These are phyloP conservation scores for Trametes sanguinea DNA, from an alignment of 768 basidiomycete species.

Conservation along the genomic window DNA sequence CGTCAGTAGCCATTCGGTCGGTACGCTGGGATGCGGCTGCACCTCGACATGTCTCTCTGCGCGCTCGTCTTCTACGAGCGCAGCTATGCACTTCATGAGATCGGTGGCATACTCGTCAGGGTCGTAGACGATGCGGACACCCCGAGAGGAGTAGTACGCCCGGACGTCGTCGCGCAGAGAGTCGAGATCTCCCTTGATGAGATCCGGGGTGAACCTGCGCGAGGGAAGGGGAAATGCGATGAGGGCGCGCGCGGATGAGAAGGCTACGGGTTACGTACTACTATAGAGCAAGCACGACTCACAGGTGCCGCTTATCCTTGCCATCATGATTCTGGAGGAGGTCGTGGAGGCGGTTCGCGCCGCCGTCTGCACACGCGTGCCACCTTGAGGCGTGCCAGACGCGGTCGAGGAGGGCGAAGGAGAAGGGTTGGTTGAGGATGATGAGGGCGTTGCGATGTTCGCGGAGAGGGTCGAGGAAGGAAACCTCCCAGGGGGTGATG, in stretches of 20 bases:
- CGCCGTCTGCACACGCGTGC: conserved; percentile 58
- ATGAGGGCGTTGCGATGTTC: conserved; percentile 55
- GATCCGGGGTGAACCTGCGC: conserved; percentile 71
- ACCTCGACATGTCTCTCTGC: conserved; percentile 41
- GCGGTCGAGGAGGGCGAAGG: conserved; percentile 54
- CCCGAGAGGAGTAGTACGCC: conserved; percentile 61
- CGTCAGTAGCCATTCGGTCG: conserved; percentile 27
- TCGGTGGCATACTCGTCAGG: conserved; percentile 85
- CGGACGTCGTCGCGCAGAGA: conserved; percentile 78
- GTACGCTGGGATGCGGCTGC: background rate
- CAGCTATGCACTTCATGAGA: conserved; percentile 86
- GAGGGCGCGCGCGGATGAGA: conserved; percentile 7
- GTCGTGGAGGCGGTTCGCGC: conserved; percentile 69
- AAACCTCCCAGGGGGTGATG: conserved; percentile 21
- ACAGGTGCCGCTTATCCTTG: conserved; percentile 20
- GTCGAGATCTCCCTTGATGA: conserved; percentile 95
- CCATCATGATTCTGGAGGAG: conserved; percentile 13
- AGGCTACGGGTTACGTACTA: conserved; percentile 14
- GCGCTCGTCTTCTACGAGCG: conserved; percentile 60
- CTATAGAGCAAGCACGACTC: conserved; percentile 18
- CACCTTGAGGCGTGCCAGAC: conserved; percentile 45
- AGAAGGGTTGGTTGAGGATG: conserved; percentile 90
- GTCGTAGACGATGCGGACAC: conserved; percentile 68
- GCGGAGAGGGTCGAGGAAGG: conserved; percentile 26
- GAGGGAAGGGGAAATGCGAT: conserved; percentile 3